Conservation (phyloP, 75 land plant genomes). For the Pinus taeda region DNA sequence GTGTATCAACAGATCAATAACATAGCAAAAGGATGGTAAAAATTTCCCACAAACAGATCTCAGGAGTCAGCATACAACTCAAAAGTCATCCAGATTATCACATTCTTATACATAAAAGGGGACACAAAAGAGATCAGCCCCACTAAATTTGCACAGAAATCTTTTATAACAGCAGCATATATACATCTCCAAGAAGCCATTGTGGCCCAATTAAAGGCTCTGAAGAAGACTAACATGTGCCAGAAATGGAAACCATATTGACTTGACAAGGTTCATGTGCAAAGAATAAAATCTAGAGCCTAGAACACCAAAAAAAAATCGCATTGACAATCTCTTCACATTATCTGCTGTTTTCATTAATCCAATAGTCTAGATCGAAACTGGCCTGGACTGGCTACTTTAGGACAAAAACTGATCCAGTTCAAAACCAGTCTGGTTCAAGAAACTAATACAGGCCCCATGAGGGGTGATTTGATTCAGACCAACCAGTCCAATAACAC, state of each 20-base stretch:
- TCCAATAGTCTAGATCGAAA: too few species aligned
- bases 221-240: neutral
- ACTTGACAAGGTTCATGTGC: neutral
- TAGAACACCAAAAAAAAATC: neutral
- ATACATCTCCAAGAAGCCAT: neutral
- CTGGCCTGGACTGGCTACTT: too few species aligned
- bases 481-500: too few species aligned
- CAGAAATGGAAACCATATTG: neutral
- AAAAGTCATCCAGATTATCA: neutral
- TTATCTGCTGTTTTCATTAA: neutral
- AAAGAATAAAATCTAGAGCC: neutral
- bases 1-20: neutral
- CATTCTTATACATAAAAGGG: too few species aligned
- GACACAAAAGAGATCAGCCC: too few species aligned
- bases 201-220: neutral
- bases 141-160: too few species aligned
- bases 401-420: too few species aligned
- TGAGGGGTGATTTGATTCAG: too few species aligned
- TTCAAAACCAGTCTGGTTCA: too few species aligned
- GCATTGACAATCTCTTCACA: neutral
- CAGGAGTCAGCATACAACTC: neutral
- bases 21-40: neutral
- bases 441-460: too few species aligned
- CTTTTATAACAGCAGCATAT: too few species aligned
- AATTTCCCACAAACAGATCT: neutral